A percentile compares a stretch with the other conserved stretches of the same genome.
phyloP scores from a whole-genome alignment of 768 basidiomycete genomes.

The Botryobasidium botryosum region DNA sequence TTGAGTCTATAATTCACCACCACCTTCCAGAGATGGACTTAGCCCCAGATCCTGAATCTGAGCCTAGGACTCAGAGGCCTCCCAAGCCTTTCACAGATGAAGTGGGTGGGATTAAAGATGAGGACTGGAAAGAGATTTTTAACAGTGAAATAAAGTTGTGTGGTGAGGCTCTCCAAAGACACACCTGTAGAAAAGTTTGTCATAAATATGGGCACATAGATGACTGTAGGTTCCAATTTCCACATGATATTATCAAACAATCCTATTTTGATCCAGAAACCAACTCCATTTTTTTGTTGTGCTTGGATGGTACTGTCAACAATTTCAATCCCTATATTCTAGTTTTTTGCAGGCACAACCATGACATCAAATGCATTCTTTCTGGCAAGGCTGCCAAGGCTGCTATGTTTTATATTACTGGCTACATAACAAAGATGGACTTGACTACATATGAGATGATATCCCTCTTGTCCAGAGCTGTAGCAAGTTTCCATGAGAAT shows the following conservation, averaged over 20 bases:
- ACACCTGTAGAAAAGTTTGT: constrained; percentile 15
- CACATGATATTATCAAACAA: constrained; percentile 19
- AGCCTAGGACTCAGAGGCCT: neutral
- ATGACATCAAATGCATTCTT: constrained; percentile 22
- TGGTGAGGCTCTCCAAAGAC: constrained; percentile 16
- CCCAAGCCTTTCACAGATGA: constrained; percentile 4
- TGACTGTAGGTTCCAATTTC: constrained; percentile 21
- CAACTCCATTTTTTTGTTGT: constrained; percentile 20
- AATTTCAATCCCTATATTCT: constrained; percentile 22
- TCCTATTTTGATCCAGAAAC: constrained; percentile 20
- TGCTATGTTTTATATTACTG: constrained; percentile 23
- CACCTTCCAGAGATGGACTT: constrained; percentile 17
- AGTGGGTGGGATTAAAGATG: constrained; percentile 8
- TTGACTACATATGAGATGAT: constrained; percentile 19
- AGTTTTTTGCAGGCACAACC: constrained; percentile 22
- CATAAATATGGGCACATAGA: constrained; percentile 20
- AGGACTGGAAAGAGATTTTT: too few relatives aligned
- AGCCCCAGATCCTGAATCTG: constrained; percentile 13
- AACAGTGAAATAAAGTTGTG: constrained; percentile 12
- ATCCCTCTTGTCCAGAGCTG: constrained; percentile 16
- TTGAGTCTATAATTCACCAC: constrained; percentile 21
- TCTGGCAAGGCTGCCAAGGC: constrained; percentile 22
- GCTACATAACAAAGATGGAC: constrained; percentile 24
- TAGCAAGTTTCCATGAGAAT: constrained; percentile 5
- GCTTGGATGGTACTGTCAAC: constrained; percentile 19